phyloP scores from a whole-genome alignment of 2,329 filamentous ascomycete genomes.

The Alternaria triticimaculans region DNA sequence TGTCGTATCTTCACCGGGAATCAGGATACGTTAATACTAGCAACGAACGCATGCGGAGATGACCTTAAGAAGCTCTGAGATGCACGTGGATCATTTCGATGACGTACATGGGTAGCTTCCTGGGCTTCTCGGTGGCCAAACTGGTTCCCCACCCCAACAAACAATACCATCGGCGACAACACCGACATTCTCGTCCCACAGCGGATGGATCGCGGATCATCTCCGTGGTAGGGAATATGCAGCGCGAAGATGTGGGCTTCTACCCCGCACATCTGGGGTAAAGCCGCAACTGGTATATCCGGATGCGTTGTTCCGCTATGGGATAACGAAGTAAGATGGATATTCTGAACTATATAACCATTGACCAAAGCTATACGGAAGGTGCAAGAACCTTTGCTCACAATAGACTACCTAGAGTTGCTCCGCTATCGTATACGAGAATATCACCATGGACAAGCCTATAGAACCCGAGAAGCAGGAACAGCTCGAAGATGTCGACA shows the following conservation, averaged over 20 bases:
- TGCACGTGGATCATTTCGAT: not conserved
- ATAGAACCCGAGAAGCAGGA: not conserved
- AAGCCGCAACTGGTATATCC: constrained; percentile 2
- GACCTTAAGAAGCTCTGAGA: not conserved
- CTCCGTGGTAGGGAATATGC: not conserved
- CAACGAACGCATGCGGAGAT: not conserved
- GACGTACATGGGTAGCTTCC: not conserved
- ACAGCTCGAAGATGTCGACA: not conserved
- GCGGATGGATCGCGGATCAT: not conserved
- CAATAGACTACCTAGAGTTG: not conserved
- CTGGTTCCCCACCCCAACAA: not conserved
- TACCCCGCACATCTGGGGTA: constrained; percentile 6
- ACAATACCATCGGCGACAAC: not conserved
- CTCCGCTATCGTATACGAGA: not conserved
- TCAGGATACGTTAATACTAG: not conserved
- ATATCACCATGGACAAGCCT: not conserved
- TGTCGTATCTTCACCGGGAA: not conserved
- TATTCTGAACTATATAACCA: not conserved
- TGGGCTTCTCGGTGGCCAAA: not conserved
- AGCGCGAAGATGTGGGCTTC: not conserved
- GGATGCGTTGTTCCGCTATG: not conserved
- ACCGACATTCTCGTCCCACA: not conserved
- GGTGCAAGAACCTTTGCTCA: not conserved
- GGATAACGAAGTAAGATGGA: not conserved
- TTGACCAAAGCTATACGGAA: not conserved